Evolutionary conservation across 2,329 filamentous ascomycete genomes (phyloP), one percentile per base, ranked within the genome.

Genomic region (Diaporthe vexans): DNA sequence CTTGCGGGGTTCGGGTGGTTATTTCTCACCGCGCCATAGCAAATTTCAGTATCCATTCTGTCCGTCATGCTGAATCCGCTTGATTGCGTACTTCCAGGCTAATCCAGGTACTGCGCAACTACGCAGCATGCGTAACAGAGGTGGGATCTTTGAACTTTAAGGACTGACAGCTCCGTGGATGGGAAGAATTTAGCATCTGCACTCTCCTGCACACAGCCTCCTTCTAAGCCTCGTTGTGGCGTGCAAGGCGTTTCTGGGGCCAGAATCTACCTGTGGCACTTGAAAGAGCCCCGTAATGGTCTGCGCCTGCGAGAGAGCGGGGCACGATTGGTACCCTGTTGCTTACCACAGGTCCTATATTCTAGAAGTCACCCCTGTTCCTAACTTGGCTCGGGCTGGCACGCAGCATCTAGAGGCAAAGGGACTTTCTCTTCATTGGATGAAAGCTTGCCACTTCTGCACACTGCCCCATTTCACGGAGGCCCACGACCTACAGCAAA

Each of bases 11-110:
- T 10, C 33, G 17, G 40, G 4, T 48, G 15, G 10, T 33, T 48
- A 4, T 33, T 48, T n/a, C 59, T 65, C 21, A 65, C 61, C 61
- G 61, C 61, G 43, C 61, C 61, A 35, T 65, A 65, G 26, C 61
- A 65, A 8, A 65, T 48, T 51, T 65, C 61, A 15, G 26, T 48
- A 17, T 51, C 21, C 3, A 15, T 48, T 8, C 33, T 21, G 17
- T 65, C n/a, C 61, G n/a, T 6, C 43, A 48, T 65, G 17, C 6
- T 43, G 59, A 57, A 11, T n/a, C 54, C 8, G 29, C 6, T 13
- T 57, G 9, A 54, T 54, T 29, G 4, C 2, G 51, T 54, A 21
- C 17, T 57, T 57, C 10, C 35, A 10, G 17, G 54, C 29, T 13
- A 3, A 19, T 35, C 13, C 8, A 11, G 26, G 19, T 35, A 35